Conservation (phyloP, 2,329 filamentous ascomycete genomes). For the Cladosporium sp. region DNA sequence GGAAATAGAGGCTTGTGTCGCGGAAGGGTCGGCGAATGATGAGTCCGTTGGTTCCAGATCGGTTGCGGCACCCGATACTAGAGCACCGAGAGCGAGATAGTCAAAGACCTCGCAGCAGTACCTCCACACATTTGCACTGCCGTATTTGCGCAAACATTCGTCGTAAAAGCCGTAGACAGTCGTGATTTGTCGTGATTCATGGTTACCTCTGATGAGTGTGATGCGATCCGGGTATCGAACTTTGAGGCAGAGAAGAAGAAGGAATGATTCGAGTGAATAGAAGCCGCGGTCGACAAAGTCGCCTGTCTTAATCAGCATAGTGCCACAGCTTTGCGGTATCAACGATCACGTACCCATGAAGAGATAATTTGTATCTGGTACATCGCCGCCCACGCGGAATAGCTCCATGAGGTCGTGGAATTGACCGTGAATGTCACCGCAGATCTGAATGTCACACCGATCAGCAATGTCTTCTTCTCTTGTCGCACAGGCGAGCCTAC, state of each 20-base stretch:
- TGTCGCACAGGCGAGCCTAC: conserved; percentile 45
- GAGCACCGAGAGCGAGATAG: conserved; percentile 84
- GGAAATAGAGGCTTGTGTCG: conserved; percentile 44
- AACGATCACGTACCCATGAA: conserved; percentile 70
- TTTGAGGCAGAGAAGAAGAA: conserved; percentile 92
- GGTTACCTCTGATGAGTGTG: conserved; percentile 77
- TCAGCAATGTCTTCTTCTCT: not conserved
- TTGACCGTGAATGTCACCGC: conserved; percentile 93
- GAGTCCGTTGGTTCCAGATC: conserved; percentile 60
- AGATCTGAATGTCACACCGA: conserved; percentile 59
- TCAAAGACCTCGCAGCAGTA: conserved; percentile 97
- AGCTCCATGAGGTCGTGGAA: conserved; percentile 97
- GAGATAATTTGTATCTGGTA: conserved; percentile 92
- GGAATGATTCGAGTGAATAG: conserved; percentile 95
- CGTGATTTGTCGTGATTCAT: conserved; percentile 91
- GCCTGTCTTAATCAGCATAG: conserved; percentile 46
- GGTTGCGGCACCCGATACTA: conserved; percentile 78
- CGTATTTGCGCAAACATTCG: conserved; percentile 93
- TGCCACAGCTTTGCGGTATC: conserved; percentile 21
- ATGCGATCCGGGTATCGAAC: conserved; percentile 96
- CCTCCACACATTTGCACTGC: conserved; percentile 90
- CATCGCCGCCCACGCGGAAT: conserved; percentile 87
- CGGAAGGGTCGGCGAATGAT: conserved; percentile 45
- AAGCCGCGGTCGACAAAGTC: conserved; percentile 98
- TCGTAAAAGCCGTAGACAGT: conserved; percentile 98